phyloP scores from a whole-genome alignment of 202 grass and related monocot species.

The Setaria italica region DNA sequence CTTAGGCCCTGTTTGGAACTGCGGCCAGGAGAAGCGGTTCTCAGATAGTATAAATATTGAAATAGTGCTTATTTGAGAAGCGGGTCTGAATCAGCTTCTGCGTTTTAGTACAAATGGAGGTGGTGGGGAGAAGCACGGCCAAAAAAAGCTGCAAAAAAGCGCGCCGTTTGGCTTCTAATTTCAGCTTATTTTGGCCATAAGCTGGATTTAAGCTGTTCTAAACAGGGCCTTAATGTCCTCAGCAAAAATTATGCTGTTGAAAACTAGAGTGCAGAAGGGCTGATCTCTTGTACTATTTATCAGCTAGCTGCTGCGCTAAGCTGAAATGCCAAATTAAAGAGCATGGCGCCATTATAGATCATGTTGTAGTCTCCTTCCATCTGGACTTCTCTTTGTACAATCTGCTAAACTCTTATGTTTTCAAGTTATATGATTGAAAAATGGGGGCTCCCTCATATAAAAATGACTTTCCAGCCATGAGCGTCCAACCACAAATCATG shows the following conservation, averaged over 20 bases:
- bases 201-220: no score
- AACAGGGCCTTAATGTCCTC: neutral
- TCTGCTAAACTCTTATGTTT: conserved; percentile 1
- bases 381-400: neutral
- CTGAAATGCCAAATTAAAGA: conserved; percentile 18
- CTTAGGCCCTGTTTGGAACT: neutral
- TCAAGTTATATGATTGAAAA: neutral
- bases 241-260: conserved; percentile 16
- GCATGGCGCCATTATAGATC: neutral
- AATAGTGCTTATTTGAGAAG: no score
- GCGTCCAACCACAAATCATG: neutral
- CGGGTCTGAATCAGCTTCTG: no score
- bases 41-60: no score
- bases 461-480: conserved; percentile 17
- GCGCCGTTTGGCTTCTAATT: no score
- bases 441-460: neutral
- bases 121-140: no score
- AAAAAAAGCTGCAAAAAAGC: no score
- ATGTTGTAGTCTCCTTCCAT: neutral
- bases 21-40: no score
- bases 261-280: conserved; percentile 9
- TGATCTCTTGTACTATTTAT: conserved; percentile 10
- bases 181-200: no score
- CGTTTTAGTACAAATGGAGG: no score
- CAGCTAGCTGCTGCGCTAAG: neutral